phyloP scores from a whole-genome alignment of 139 green algal species.

The Chlamydomonas sp. region DNA sequence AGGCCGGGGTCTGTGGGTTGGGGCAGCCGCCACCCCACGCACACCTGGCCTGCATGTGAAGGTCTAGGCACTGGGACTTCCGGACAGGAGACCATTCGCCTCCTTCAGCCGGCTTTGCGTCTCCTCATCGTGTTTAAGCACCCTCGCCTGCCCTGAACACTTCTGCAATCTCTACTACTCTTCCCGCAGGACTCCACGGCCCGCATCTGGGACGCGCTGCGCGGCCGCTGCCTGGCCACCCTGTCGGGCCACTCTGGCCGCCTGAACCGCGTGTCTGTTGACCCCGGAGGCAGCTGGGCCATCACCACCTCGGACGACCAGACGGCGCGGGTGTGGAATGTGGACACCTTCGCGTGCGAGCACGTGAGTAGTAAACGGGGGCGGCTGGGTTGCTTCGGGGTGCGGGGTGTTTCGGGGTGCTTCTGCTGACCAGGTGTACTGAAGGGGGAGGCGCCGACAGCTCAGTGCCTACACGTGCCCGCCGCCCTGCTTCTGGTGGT shows the following conservation, averaged over 20 bases:
- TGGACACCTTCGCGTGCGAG: conserved; percentile 45
- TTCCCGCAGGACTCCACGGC: conserved; percentile 56
- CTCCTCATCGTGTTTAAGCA: not conserved
- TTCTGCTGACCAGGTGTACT: too few species aligned
- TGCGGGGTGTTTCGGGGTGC: not conserved
- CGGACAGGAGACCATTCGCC: not conserved
- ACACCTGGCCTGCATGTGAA: too few species aligned
- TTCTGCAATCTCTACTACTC: not conserved
- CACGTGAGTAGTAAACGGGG: conserved; percentile 34
- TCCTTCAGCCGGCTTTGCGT: not conserved
- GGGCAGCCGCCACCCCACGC: conserved; percentile 45
- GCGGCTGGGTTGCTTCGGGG: not conserved
- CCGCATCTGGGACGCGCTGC: conserved; percentile 68
- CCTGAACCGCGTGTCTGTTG: conserved; percentile 45
- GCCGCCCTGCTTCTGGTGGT: too few species aligned
- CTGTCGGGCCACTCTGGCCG: conserved; percentile 55
- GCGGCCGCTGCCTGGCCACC: conserved; percentile 59
- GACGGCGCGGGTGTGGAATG: conserved; percentile 78
- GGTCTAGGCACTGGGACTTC: not conserved
- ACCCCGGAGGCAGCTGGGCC: conserved; percentile 44
- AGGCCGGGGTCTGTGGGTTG: not conserved
- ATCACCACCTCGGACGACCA: conserved; percentile 78
- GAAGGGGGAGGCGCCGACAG: too few species aligned
- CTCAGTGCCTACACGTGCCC: not conserved
- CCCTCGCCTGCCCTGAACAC: too few species aligned